phyloP scores from a whole-genome alignment of 441 rosid species.

The Erysimum cheiri region DNA sequence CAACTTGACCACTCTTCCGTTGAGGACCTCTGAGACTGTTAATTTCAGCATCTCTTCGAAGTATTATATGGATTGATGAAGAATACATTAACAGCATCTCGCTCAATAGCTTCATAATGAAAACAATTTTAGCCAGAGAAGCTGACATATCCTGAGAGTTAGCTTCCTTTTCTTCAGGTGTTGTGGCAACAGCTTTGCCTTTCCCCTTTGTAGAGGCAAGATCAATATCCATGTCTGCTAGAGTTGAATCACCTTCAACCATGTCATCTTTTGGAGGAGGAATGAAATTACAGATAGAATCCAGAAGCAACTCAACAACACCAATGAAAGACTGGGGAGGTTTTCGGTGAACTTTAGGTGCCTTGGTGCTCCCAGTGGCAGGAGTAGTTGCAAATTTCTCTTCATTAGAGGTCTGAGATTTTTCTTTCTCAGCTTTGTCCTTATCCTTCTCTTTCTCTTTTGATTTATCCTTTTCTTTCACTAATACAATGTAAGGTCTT shows the following conservation, averaged over 20 bases:
- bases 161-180: conserved; percentile 62
- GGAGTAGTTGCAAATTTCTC: conserved; percentile 60
- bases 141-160: conserved; percentile 72
- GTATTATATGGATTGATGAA: conserved; percentile 81
- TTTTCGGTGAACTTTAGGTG: conserved; percentile 74
- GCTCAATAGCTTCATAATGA: conserved; percentile 89
- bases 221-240: conserved; percentile 93
- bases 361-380: conserved; percentile 66
- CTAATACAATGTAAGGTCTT: conserved; percentile 84
- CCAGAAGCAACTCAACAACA: conserved; percentile 95
- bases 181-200: conserved; percentile 85
- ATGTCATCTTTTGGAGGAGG: conserved; percentile 75
- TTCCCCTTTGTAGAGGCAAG: conserved; percentile 78
- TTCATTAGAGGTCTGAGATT: conserved; percentile 57
- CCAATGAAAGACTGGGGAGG: conserved; percentile 81
- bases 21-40: conserved; percentile 63
- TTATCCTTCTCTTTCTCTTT: conserved; percentile 85
- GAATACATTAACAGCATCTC: conserved; percentile 90
- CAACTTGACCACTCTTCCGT: conserved; percentile 57
- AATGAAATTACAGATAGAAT: conserved; percentile 65
- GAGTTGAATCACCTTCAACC: conserved; percentile 51
- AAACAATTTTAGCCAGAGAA: conserved; percentile 84
- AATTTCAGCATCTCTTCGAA: conserved; percentile 84
- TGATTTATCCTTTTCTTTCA: conserved; percentile 91
- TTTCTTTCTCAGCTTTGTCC: conserved; percentile 81